These are phyloP conservation scores for Pythium apleroticum DNA, from an alignment of 352 stramenopile genomes.

Conservation along the genomic window DNA sequence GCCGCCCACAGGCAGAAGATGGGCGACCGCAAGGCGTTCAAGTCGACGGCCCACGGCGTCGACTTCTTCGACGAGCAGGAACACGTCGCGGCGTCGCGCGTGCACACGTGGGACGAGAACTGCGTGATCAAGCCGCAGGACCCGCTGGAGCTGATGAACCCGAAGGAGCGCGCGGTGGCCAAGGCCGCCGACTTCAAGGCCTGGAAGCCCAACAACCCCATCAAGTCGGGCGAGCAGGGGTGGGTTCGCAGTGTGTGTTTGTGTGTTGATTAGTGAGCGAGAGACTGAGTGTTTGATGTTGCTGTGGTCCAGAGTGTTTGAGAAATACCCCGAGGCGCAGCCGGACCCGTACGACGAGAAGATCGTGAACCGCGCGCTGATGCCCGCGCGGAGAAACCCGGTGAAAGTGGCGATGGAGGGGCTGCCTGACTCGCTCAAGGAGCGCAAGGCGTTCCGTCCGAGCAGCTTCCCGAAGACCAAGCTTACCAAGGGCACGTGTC, in stretches of 20 bases:
- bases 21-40: slow-evolving; percentile 73
- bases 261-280: too few species aligned
- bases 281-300: background rate
- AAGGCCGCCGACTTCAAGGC: slow-evolving; percentile 56
- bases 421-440: slow-evolving; percentile 52
- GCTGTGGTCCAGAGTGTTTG: slow-evolving; percentile 40
- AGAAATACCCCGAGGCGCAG: slow-evolving; percentile 64
- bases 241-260: slow-evolving; percentile 24
- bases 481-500: slow-evolving; percentile 68
- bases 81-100: slow-evolving; percentile 54
- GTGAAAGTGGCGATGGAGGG: slow-evolving; percentile 67
- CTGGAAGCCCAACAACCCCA: slow-evolving; percentile 67
- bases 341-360: slow-evolving; percentile 75
- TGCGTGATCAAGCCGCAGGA: slow-evolving; percentile 58
- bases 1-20: slow-evolving; percentile 51
- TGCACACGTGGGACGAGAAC: slow-evolving; percentile 71
- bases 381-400: slow-evolving; percentile 63
- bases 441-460: slow-evolving; percentile 72
- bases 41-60: slow-evolving; percentile 59
- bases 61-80: slow-evolving; percentile 78
- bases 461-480: slow-evolving; percentile 69
- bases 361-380: slow-evolving; percentile 71
- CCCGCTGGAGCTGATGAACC: slow-evolving; percentile 67
- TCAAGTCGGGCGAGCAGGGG: slow-evolving; percentile 63
- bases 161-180: slow-evolving; percentile 61